Conservation (phyloP, 2,329 filamentous ascomycete genomes). For the Bipolaris zeicola region DNA sequence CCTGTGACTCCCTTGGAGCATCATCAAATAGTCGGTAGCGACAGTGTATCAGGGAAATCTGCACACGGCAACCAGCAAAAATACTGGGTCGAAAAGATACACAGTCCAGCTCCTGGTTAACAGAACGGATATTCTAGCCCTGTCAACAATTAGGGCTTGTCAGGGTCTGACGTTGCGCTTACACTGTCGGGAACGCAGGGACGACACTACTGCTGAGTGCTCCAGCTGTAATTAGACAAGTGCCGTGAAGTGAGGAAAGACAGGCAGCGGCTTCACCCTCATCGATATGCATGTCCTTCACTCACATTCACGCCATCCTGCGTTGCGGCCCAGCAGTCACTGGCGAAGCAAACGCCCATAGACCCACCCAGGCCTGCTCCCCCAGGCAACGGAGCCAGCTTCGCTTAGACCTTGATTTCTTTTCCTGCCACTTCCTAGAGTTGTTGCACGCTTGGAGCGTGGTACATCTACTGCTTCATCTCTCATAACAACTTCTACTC, state of each 20-base stretch:
- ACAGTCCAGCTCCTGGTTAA: too few relatives aligned
- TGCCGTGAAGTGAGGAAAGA: background rate
- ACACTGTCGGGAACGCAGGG: background rate
- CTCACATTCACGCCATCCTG: background rate
- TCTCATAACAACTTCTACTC: background rate
- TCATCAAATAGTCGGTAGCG: too few relatives aligned
- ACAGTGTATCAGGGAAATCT: too few relatives aligned
- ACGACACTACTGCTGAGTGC: slow-evolving; percentile 1
- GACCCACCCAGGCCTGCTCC: slow-evolving; percentile 15
- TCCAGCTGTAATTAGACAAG: background rate
- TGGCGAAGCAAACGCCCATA: slow-evolving; percentile 9
- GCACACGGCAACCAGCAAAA: too few relatives aligned
- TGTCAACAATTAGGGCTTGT: too few relatives aligned
- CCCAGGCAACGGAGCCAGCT: slow-evolving; percentile 24
- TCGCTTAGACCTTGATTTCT: background rate
- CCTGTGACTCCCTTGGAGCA: too few relatives aligned
- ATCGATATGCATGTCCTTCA: background rate
- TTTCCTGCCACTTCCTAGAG: background rate
- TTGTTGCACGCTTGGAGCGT: background rate
- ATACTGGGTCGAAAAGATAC: too few relatives aligned
- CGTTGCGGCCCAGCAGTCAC: background rate
- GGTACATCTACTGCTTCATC: background rate
- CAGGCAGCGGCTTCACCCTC: background rate
- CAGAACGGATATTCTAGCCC: too few relatives aligned
- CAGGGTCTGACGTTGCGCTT: too few relatives aligned